Conservation (phyloP, 345 rosid species). For the Capsella bursapastoris region DNA sequence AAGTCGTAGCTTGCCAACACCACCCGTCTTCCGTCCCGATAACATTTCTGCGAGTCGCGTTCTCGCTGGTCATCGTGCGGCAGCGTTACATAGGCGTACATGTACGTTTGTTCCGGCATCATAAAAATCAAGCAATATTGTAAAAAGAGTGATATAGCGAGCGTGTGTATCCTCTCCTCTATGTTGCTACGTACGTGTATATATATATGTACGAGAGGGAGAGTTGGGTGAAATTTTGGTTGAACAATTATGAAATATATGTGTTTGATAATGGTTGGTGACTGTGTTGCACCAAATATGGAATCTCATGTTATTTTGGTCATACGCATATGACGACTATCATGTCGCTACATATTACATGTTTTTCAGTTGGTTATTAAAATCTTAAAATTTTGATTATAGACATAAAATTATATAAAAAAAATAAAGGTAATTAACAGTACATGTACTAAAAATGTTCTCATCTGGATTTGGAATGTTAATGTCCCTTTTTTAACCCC, state of each 20-base stretch:
- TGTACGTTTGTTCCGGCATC: constrained; percentile 38
- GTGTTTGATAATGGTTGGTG: constrained; percentile 37
- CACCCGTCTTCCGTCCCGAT: constrained; percentile 36
- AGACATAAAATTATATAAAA: not conserved
- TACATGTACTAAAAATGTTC: not conserved
- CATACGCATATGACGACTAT: not conserved
- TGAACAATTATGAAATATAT: constrained; percentile 39
- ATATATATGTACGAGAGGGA: constrained; percentile 18
- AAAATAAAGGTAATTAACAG: not conserved
- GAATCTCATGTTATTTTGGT: constrained; percentile 28
- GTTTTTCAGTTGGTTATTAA: not conserved
- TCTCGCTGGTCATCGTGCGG: constrained; percentile 27
- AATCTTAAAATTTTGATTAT: not conserved
- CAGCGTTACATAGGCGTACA: constrained; percentile 21
- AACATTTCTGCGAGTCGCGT: constrained; percentile 27
- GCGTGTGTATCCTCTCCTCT: not conserved
- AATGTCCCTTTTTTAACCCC: no score
- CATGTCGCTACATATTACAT: not conserved
- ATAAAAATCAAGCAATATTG: not conserved
- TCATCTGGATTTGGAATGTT: not conserved
- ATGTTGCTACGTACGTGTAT: not conserved
- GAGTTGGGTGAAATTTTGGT: constrained; percentile 40
- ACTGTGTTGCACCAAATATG: constrained; percentile 41
- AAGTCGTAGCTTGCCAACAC: constrained; percentile 42
- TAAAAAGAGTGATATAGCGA: constrained; percentile 4